phyloP scores from a whole-genome alignment of 2,329 filamentous ascomycete species.

The Sarocladiaceae sp. region DNA sequence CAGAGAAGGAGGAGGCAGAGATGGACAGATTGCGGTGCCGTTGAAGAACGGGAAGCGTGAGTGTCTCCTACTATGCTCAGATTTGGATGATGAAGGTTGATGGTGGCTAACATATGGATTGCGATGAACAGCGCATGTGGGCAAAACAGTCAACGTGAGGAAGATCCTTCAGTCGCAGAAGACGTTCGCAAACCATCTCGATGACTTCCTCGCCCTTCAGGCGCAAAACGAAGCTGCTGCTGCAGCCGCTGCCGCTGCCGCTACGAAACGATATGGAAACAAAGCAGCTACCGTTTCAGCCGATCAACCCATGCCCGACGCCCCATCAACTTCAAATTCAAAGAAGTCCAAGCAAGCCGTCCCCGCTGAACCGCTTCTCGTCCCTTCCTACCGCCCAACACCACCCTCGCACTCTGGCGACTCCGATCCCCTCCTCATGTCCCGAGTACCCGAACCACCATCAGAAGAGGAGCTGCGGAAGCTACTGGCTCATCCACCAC shows the following conservation, averaged over 20 bases:
- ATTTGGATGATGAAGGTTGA: background rate
- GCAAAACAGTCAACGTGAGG: constrained; percentile 66
- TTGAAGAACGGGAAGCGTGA: constrained; percentile 30
- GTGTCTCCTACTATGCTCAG: background rate
- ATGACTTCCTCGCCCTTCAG: constrained; percentile 68
- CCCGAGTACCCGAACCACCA: constrained; percentile 54
- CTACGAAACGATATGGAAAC: constrained; percentile 22
- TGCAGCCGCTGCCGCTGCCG: constrained; percentile 24
- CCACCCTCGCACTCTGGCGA: constrained; percentile 44
- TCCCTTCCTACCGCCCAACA: constrained; percentile 24
- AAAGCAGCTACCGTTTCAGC: constrained; percentile 12
- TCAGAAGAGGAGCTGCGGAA: constrained; percentile 58
- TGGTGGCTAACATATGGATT: background rate
- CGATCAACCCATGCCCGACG: constrained; percentile 24
- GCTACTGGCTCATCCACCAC: constrained; percentile 58
- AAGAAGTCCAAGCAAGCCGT: constrained; percentile 8
- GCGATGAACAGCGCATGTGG: constrained; percentile 45
- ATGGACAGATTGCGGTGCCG: constrained; percentile 67
- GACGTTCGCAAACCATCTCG: constrained; percentile 77
- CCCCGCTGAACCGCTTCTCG: constrained; percentile 24
- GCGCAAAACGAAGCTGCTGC: constrained; percentile 37
- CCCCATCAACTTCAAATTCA: constrained; percentile 1
- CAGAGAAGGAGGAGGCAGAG: constrained; percentile 65
- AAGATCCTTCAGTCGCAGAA: constrained; percentile 78
- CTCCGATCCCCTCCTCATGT: constrained; percentile 53